Evolutionary conservation across 2,329 filamentous ascomycete species (phyloP), one percentile per base, ranked within the genome.

Genomic region (Alternaria sp.): DNA sequence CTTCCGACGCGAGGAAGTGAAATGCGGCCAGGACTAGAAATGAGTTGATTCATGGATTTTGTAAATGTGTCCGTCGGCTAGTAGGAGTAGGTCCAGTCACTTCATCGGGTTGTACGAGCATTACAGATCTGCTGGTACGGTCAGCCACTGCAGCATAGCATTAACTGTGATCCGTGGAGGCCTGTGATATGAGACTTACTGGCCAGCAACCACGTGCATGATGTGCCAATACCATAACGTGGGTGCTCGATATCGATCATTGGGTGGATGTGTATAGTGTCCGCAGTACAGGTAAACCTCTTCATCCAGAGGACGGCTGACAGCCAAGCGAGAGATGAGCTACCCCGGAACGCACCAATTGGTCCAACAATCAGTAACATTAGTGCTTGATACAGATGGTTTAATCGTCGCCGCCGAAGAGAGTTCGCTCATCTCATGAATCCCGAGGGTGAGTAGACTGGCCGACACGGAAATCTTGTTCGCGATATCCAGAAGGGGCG

Each of bases 71-170:
- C 2, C 32, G 15, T 5, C 32, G 32, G 32, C 7, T 9, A 36
- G 7, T 36, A 3, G 4, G 7, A n/a, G 7, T 36, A 2, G 9
- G 0, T 36, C 0, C 13, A 9, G 7, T 36, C 0, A 3, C 4
- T 9, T n/a, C 2, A 9, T 36, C 8, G 32, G 15, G 7, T 36
- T 36, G 32, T 36, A 36, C 32, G 32, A 36, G 32, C 32, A n/a
- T 36, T n/a, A 2, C 32, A 36, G 32, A 36, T 36, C 32, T 36
- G 32, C 32, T 36, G 32, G n/a, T n/a, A 36, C 32, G 0, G 7
- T 36, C 32, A 36, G 32, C 32, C 32, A 36, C 32, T n/a, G 32
- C 4, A n/a, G 32, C 7, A n/a, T 36, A 9, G 32, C 4, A 13
- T 36, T n/a, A 5, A 36, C 0, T 9, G 15, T n/a, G 32, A 36